Percentiles rank a stretch among this genome's conserved stretches.
phyloP scores from a whole-genome alignment of 23 red algal species.

The Gracilaria domingensis region DNA sequence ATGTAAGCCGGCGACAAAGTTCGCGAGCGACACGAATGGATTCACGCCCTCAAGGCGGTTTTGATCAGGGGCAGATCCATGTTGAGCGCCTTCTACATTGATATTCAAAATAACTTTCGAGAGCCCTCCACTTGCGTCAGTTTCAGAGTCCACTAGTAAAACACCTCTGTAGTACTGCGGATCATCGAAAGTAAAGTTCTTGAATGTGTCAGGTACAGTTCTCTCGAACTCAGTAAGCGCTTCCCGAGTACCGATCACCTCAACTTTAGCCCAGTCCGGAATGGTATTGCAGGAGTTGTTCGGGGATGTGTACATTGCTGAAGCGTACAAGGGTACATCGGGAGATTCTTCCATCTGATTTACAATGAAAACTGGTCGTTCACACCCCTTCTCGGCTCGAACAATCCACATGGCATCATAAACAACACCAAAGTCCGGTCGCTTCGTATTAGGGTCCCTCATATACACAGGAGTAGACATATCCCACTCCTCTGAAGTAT shows the following conservation, averaged over 20 bases:
- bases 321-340: constrained; percentile 22
- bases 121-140: neutral
- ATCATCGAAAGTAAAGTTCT: constrained; percentile 30
- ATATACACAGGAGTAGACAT: constrained; percentile 51
- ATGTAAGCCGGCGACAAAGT: constrained; percentile 42
- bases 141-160: neutral
- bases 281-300: constrained; percentile 57
- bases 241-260: constrained; percentile 13
- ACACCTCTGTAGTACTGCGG: constrained; percentile 23
- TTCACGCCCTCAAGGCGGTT: constrained; percentile 45
- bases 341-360: constrained; percentile 17
- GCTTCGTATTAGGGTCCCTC: constrained; percentile 15
- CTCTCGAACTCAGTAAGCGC: constrained; percentile 5
- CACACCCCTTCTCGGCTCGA: constrained; percentile 49
- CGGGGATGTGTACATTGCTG: constrained; percentile 12
- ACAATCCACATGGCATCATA: constrained; percentile 58
- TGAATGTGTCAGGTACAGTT: constrained; percentile 26
- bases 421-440: constrained; percentile 54
- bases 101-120: constrained; percentile 23
- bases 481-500: constrained; percentile 54
- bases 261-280: constrained; percentile 46
- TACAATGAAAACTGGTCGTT: constrained; percentile 40
- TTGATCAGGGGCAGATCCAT: constrained; percentile 48
- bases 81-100: constrained; percentile 45
- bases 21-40: constrained; percentile 44